Percentiles rank a stretch among this genome's conserved stretches.
These are phyloP conservation scores for Conringia planisiliqua DNA, from an alignment of 345 rosid species.

Conservation along the genomic window DNA sequence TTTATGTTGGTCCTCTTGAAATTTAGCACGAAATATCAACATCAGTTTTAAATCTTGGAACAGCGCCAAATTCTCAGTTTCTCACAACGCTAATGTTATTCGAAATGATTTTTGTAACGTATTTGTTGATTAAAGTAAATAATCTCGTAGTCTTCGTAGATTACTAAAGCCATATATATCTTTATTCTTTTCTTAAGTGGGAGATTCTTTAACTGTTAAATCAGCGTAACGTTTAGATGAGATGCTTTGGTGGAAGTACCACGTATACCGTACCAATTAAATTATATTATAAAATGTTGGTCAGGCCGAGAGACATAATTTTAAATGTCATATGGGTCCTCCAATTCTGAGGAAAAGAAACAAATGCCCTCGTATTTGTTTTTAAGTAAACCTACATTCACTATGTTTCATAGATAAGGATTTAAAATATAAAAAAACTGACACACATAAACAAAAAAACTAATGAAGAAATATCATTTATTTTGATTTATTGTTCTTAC, in stretches of 20 bases:
- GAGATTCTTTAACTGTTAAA: background rate
- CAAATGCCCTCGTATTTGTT: background rate
- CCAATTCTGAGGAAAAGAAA: conserved; percentile 3
- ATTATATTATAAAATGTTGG: background rate
- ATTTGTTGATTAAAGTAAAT: background rate
- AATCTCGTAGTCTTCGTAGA: background rate
- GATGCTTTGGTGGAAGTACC: conserved; percentile 19
- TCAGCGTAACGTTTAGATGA: background rate
- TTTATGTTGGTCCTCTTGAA: background rate
- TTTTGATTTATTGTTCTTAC: background rate
- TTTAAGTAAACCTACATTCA: background rate
- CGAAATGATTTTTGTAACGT: background rate
- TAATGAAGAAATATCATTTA: background rate
- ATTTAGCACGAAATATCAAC: background rate
- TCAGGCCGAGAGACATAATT: background rate
- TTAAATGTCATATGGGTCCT: background rate
- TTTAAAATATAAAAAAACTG: background rate
- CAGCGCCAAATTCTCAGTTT: background rate
- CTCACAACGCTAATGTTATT: background rate
- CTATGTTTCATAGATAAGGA: background rate
- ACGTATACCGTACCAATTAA: conserved; percentile 16
- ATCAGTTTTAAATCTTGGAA: background rate
- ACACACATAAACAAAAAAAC: background rate
- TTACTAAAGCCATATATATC: background rate
- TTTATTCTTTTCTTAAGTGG: background rate